Conservation (phyloP, 306 rosid genomes). For the Fagus crenata region DNA sequence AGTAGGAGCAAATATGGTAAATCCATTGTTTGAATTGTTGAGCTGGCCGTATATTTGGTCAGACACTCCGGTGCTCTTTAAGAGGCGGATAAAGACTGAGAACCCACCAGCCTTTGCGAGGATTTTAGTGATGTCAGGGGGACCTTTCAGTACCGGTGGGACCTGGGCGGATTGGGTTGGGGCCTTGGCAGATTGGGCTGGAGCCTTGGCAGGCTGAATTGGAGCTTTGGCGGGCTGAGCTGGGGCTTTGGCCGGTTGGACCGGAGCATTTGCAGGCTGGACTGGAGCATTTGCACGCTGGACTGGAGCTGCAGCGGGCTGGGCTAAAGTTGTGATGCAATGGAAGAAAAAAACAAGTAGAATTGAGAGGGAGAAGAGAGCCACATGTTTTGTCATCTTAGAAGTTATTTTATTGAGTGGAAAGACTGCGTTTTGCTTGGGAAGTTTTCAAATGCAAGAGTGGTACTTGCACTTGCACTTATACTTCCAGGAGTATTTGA, state of each 20-base stretch:
- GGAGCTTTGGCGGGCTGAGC: not conserved
- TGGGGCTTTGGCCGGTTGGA: not conserved
- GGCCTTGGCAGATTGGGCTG: not conserved
- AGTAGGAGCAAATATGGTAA: slow-evolving; percentile 42
- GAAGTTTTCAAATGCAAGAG: not conserved
- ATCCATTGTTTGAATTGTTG: slow-evolving; percentile 27
- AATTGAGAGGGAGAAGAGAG: slow-evolving; percentile 7
- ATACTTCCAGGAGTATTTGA: slow-evolving; percentile 26
- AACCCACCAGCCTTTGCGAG: slow-evolving; percentile 38
- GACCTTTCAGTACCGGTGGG: not conserved
- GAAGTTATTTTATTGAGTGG: not conserved
- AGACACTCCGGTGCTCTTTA: slow-evolving; percentile 32
- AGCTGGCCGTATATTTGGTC: slow-evolving; percentile 36
- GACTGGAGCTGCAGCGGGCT: not conserved
- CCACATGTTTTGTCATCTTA: slow-evolving; percentile 28
- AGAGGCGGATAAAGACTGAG: slow-evolving; percentile 37
- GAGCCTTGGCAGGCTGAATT: slow-evolving; percentile 2
- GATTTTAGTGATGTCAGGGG: slow-evolving; percentile 34
- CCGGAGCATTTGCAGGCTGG: not conserved
- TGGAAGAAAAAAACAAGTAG: not conserved
- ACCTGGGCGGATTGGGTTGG: not conserved
- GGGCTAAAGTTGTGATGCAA: not conserved
- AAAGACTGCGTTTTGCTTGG: not conserved
- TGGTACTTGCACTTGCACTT: slow-evolving; percentile 15
- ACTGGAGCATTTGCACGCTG: not conserved